Evolutionary conservation across 2,329 filamentous ascomycete genomes (phyloP), one percentile per base, ranked within the genome.

Genomic region (Aspergillus phoenicis): DNA sequence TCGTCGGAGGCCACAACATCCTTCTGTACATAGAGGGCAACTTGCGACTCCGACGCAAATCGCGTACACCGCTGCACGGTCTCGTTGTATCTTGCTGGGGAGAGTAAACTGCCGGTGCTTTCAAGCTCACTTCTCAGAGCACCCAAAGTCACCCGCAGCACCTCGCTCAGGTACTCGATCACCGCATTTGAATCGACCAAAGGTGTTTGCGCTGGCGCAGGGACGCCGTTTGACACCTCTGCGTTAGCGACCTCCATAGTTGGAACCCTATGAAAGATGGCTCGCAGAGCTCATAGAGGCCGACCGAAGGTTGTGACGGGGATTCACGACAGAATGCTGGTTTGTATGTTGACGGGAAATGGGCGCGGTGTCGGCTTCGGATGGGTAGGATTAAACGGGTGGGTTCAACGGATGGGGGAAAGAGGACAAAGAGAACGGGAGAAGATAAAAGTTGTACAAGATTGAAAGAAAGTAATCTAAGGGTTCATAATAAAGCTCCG

Each of bases 21-120:
- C 79, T 97, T 97, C 75, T 95, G 90, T 65, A 97, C 89, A 78
- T 98, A 98, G 65, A 99, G 82, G 58, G 90, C 92, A 64, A 89
- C 88, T 79, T 97, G 92, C 61, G 90, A 84, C 78, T 99, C 96
- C 63, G 88, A 87, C 61, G 93, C 93, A 78, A 98, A 98, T 70
- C 93, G 89, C 67, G 88, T 87, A 78, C 94, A 97, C 80, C 92
- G 87, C 74, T 93, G 88, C 59, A 96, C 80, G 6, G 95, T 97
- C 70, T 98, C 94, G 57, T 84, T 80, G 68, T 91, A 85, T 68
- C 84, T 86, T 60, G 83, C 78, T 71, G 88, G 83, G 61, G 93
- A 92, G 64, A 99, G 83, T 77, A 99, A 82, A 80, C 91, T 97
- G 64, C 91, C 93, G 15, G 88, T 81, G 65, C 86, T 85, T 75